phyloP scores from a whole-genome alignment of 306 rosid species.

The Pyrus betulifolia region DNA sequence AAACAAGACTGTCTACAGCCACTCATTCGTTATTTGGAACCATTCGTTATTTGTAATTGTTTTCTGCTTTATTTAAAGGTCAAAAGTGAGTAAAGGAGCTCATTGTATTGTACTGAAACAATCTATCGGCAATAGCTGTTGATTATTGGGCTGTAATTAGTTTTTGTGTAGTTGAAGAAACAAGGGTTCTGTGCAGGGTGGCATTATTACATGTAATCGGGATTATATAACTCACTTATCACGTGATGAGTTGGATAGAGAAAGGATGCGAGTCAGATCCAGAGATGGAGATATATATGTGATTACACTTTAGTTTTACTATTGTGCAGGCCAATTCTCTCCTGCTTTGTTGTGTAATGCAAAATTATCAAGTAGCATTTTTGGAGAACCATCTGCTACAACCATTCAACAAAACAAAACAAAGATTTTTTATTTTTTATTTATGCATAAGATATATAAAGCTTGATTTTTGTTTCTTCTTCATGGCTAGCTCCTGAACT shows the following conservation, averaged over 20 bases:
- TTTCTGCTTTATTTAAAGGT: slow-evolving; percentile 1
- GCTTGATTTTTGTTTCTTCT: slow-evolving; percentile 29
- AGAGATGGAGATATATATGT: neutral
- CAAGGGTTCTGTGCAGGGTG: neutral
- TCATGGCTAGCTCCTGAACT: slow-evolving; percentile 34
- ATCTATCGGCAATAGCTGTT: neutral
- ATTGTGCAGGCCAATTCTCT: neutral
- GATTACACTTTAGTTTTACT: too few species aligned
- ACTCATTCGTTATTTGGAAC: slow-evolving; percentile 10
- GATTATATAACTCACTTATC: neutral
- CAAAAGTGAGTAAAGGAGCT: slow-evolving; percentile 10
- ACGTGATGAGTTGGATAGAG: neutral
- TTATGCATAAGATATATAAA: neutral
- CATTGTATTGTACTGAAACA: slow-evolving; percentile 5
- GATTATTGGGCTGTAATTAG: neutral
- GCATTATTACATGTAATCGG: neutral
- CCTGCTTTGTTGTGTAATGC: neutral
- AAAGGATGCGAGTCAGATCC: neutral
- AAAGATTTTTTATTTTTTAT: neutral
- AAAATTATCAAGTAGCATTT: neutral
- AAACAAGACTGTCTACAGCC: neutral
- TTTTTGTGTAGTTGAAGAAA: neutral
- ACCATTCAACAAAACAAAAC: neutral
- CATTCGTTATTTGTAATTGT: neutral
- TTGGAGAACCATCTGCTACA: neutral